Base-by-base conservation (phyloP, 805 yeast genomes). In the Yarrowia phangngaensis region DNA sequence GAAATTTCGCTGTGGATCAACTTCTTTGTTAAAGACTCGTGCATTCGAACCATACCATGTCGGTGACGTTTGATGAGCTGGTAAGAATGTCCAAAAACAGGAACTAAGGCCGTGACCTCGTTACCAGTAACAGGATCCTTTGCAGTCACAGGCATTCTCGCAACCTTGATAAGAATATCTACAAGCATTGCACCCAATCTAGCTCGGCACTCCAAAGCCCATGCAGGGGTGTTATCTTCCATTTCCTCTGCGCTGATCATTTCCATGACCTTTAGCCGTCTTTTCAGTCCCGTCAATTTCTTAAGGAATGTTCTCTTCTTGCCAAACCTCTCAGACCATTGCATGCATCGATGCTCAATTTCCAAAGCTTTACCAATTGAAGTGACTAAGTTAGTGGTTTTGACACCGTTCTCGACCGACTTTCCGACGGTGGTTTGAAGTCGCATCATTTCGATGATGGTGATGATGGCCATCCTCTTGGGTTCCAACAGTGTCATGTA, bases 61-160 rank as follows among this genome's bases (percentile, higher is more conserved):
- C 81, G 82, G 52, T 78, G 77, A 27, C 97, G 95, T 49, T 75
- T 75, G 40, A 76, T 75, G 58, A 82, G 87, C 64, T 86, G 94
- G 64, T 85, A 89, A 4, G 87, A 76, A 60, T 92, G 97, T 53
- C 79, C 80, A 59, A 92, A 84, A 0, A 97, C 97, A 2, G 97
- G 95, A 6, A 88, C 90, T 29, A 74, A 70, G 15, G 89, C 94
- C 23, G 66, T 65, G n/a, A 84, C 82, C 1, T 63, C 62, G 46
- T 77, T 66, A 8, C 84, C 82, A 0, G 95, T 81, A 2, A 78
- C 71, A 2, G 97, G 97, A 61, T 90, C 96, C 1, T 67, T 71
- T 35, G 89, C 96, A 27, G 73, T 70, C 3, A 89, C 95, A 17
- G 79, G 74, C 9, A 90, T 82, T 58, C 79, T 83, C 3, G 97